Percentiles rank a stretch among this genome's conserved stretches.
Conservation (phyloP, 2,329 filamentous ascomycete species). For the Xylaria polymorpha region DNA sequence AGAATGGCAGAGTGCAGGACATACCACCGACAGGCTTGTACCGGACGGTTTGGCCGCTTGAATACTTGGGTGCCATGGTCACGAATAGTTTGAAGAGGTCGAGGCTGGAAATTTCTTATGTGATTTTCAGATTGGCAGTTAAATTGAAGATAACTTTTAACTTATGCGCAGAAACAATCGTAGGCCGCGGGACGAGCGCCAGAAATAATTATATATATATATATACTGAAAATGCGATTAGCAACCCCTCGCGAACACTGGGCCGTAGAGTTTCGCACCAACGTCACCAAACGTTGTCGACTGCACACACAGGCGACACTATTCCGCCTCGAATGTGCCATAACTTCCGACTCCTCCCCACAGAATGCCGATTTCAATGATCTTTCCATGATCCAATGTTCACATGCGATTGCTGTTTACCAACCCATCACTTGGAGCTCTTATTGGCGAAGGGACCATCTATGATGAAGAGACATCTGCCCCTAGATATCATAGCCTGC, state of each 20-base stretch:
- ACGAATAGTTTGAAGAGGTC: not conserved
- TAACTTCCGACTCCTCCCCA: not conserved
- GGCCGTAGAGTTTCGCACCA: slow-evolving; percentile 20
- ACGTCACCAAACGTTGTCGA: slow-evolving; percentile 32
- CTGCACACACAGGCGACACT: not conserved
- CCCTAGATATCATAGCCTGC: not conserved
- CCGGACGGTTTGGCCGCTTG: slow-evolving; percentile 42
- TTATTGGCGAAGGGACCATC: not conserved
- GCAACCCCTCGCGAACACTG: slow-evolving; percentile 4
- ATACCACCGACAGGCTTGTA: slow-evolving; percentile 47
- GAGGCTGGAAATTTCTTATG: not conserved
- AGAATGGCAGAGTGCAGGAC: not conserved
- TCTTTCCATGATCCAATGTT: slow-evolving; percentile 26
- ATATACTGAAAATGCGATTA: not conserved
- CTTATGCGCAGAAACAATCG: not conserved
- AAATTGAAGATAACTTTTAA: not conserved
- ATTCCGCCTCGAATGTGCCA: slow-evolving; percentile 4
- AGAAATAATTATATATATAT: slow-evolving; percentile 2
- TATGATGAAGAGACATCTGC: slow-evolving; percentile 21
- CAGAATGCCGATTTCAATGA: not conserved
- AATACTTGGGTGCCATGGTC: slow-evolving; percentile 45
- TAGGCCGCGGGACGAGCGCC: not conserved
- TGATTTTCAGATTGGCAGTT: not conserved
- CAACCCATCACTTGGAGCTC: not conserved
- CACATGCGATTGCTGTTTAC: slow-evolving; percentile 13